Evolutionary conservation across 2,329 filamentous ascomycete species (phyloP).

Genomic region (Hypoxylon sp.): DNA sequence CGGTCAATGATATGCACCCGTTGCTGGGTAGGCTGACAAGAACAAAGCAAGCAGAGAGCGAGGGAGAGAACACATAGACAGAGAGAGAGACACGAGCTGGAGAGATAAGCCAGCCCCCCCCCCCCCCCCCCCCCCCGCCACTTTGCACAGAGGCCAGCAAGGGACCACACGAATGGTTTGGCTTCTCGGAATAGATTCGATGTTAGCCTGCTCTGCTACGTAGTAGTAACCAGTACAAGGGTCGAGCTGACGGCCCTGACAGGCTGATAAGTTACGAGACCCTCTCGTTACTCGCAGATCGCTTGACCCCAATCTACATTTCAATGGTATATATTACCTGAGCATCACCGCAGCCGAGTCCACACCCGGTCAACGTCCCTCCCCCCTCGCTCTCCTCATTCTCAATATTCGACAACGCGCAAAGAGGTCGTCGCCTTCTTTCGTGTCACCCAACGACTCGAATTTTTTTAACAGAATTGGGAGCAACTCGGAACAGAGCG

Average conservation of each 20-base stretch:
- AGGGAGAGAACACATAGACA: neutral
- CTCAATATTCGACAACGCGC: constrained; percentile 9
- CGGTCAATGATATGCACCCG: constrained; percentile 31
- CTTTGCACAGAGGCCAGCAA: neutral
- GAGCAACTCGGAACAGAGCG: neutral
- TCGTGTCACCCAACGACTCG: constrained; percentile 13
- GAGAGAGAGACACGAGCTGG: constrained; percentile 10
- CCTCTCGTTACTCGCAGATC: constrained; percentile 24
- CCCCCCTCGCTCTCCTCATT: constrained; percentile 10
- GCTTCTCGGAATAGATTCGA: neutral
- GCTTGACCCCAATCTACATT: constrained; percentile 10
- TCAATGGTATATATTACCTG: constrained; percentile 27
- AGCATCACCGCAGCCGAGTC: constrained; percentile 22
- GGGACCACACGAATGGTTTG: neutral
- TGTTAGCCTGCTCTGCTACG: constrained; percentile 28
- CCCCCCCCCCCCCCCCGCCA: no score
- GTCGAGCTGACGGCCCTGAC: no score
- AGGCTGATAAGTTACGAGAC: constrained; percentile 19
- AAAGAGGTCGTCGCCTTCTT: constrained; percentile 2
- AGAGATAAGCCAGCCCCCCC: no score
- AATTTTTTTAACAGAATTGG: neutral
- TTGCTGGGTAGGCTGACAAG: constrained; percentile 4
- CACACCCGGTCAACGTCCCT: neutral
- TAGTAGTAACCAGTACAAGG: constrained; percentile 14
- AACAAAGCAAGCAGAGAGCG: neutral